Evolutionary conservation across 176 grass and related monocot genomes (phyloP), one percentile per base, ranked within the genome.

Genomic region (Panicum miliaceum): DNA sequence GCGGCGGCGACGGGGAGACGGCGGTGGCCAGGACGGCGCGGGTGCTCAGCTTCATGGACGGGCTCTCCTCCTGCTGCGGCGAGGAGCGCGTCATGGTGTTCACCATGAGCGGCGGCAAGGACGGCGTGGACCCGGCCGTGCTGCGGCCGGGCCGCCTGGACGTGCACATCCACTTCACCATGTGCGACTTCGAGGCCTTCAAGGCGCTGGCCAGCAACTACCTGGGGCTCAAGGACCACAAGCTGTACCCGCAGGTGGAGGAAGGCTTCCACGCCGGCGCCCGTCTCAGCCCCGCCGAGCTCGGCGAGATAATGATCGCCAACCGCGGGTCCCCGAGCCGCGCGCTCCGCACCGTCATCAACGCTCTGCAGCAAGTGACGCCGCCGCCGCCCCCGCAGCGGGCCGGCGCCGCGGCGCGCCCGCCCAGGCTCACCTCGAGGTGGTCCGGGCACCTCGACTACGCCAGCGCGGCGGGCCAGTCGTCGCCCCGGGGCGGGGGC

Each of bases 301-400:
- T 99, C 53, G 97, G 93, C 40, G 97, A 99, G 90, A 99, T 99
- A 72, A 96, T 99, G 97, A 89, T 99, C 78, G 83, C 89, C 59
- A 94, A 96, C 90, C 88, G 88, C 9, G 93, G 69, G 0, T 96
- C 93, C 37, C 91, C 93, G 11, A 96, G 83, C 83, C 93, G 93
- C 75, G 97, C 97, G 57, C 86, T 99, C 66, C 92, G 92, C 81
- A 89, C 87, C 34, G 93, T 99, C 59, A 96, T 99, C 82, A 90
- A 25, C 82, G 90, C 88, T 62, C 81, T 99, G 26, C 93, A 96
- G 86, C 90, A 90, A 58, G 82, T 85, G 42, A 5, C 15, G 42
- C 8, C 81, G 26, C 52, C 75, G 20, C 6, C 73, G 16, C 79
- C 61, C 18, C 4, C 51, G 15, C 84, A 69, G 41, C 80, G 80